A percentile compares a stretch with the other conserved stretches of the same genome.
phyloP scores from a whole-genome alignment of 2,329 filamentous ascomycete species.

The Colletotrichum lini region DNA sequence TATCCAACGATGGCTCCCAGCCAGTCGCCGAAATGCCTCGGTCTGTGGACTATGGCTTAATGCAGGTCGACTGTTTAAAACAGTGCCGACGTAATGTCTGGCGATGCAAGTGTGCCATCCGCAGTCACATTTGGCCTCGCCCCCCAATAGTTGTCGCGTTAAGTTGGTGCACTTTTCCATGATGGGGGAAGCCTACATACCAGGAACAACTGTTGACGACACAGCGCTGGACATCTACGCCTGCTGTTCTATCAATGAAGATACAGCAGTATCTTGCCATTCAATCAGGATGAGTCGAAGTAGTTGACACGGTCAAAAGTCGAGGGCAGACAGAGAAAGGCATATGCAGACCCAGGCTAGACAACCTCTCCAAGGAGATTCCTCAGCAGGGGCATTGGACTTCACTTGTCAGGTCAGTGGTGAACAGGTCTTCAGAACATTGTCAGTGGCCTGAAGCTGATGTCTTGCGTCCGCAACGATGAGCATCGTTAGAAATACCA shows the following conservation, averaged over 20 bases:
- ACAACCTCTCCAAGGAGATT: background rate
- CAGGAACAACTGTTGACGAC: background rate
- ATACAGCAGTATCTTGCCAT: background rate
- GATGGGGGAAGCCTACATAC: too few species aligned
- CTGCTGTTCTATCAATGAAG: background rate
- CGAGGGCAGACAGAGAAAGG: background rate
- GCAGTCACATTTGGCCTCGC: background rate
- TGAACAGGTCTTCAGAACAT: background rate
- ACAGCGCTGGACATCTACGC: background rate
- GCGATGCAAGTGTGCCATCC: background rate
- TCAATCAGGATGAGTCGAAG: background rate
- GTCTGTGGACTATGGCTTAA: conserved; percentile 2
- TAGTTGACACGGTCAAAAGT: background rate
- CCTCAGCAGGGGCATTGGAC: background rate
- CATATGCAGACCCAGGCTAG: too few species aligned
- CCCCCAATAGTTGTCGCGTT: too few species aligned
- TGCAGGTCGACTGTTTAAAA: background rate
- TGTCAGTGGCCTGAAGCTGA: too few species aligned
- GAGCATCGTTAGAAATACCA: background rate
- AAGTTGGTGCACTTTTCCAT: too few species aligned
- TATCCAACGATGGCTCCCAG: background rate
- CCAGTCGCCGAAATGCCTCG: background rate
- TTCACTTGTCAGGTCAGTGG: background rate
- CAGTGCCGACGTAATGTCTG: background rate
- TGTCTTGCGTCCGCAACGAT: background rate